A percentile compares a stretch with the other conserved stretches of the same genome.
phyloP scores from a whole-genome alignment of 768 basidiomycete species.

The Suillus variegatus region DNA sequence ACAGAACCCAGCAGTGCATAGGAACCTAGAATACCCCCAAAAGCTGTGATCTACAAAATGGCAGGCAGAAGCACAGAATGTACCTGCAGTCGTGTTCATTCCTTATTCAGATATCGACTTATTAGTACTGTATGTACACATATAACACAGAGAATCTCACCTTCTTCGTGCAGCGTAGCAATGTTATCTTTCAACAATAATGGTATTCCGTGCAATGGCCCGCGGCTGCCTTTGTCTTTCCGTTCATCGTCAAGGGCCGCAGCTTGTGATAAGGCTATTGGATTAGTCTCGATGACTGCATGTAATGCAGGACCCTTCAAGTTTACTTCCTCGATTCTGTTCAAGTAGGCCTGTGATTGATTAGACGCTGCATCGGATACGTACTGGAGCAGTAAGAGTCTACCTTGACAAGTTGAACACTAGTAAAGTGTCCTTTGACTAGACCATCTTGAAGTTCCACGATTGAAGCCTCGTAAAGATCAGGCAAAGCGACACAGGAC shows the following conservation, averaged over 20 bases:
- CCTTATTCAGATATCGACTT: slow-evolving; percentile 18
- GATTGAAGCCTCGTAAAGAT: background rate
- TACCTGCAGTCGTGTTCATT: slow-evolving; percentile 41
- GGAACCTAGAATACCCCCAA: slow-evolving; percentile 27
- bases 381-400: slow-evolving; percentile 8
- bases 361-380: background rate
- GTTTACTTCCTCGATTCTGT: slow-evolving; percentile 72
- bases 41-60: background rate
- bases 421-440: background rate
- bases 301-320: slow-evolving; percentile 56
- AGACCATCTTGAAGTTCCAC: background rate
- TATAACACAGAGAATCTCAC: slow-evolving; percentile 14
- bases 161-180: slow-evolving; percentile 33
- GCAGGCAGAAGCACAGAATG: background rate
- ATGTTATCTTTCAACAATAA: slow-evolving; percentile 51
- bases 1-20: slow-evolving; percentile 23
- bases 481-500: background rate
- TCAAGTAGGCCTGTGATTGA: slow-evolving; percentile 55
- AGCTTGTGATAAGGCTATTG: slow-evolving; percentile 52
- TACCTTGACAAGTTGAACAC: slow-evolving; percentile 1
- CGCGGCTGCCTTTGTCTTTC: slow-evolving; percentile 40
- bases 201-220: slow-evolving; percentile 53
- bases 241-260: slow-evolving; percentile 49
- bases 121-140: slow-evolving; percentile 2
- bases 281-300: slow-evolving; percentile 60